phyloP scores from a whole-genome alignment of 352 stramenopile species.

The Globisporangium irregulare region DNA sequence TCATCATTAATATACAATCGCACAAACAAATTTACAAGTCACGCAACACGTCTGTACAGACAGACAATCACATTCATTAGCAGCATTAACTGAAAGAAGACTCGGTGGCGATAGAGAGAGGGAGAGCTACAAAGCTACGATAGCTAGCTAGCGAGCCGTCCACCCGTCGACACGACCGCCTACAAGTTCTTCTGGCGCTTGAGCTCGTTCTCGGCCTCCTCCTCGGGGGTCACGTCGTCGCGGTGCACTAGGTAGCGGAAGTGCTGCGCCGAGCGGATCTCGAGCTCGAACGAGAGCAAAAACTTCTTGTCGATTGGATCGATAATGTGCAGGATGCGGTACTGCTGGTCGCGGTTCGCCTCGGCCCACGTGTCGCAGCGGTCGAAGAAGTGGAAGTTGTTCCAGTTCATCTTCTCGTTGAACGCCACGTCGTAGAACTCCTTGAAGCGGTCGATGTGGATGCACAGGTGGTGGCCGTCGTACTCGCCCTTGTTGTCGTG shows the following conservation, averaged over 20 bases:
- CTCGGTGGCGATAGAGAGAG: background rate
- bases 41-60: background rate
- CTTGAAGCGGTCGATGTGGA: conserved; percentile 72
- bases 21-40: background rate
- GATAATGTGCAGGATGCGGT: conserved; percentile 63
- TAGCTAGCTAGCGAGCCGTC: background rate
- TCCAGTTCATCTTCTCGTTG: conserved; percentile 67
- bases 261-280: conserved; percentile 68
- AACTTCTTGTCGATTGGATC: conserved; percentile 62
- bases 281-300: conserved; percentile 65
- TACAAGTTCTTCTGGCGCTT: conserved; percentile 64
- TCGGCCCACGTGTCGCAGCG: conserved; percentile 65
- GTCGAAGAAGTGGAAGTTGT: conserved; percentile 72
- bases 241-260: conserved; percentile 69
- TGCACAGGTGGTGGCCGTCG: conserved; percentile 72
- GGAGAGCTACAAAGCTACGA: background rate
- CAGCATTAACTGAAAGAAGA: background rate
- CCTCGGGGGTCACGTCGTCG: conserved; percentile 42
- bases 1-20: background rate
- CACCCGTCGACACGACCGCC: background rate
- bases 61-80: background rate
- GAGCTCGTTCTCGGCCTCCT: conserved; percentile 51
- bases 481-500: conserved; percentile 59
- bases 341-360: conserved; percentile 67
- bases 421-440: conserved; percentile 53